Base-by-base conservation (phyloP, 2,329 filamentous ascomycete genomes). In the Fusarium ambrosium region DNA sequence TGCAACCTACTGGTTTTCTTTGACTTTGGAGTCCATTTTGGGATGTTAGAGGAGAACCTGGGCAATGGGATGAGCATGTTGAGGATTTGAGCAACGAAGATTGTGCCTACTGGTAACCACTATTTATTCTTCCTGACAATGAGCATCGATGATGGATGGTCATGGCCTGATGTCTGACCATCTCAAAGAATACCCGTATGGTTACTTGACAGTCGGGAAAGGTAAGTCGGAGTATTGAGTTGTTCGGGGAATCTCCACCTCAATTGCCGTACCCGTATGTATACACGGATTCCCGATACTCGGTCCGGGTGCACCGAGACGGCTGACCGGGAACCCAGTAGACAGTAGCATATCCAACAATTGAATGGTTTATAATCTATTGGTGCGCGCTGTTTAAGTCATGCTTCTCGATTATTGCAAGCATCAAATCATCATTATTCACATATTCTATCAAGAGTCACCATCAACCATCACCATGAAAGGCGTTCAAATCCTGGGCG, bases 401-500 rank as follows among this genome's bases (percentile, higher is more conserved):
- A 32, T 29, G 24, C 14, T 29, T 29, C 4, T 29, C 7, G 18
- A n/a, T 7, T 6, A 29, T 27, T n/a, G 16, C 1, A n/a, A n/a
- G n/a, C n/a, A n/a, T n/a, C 10, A 16, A 9, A 24, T 18, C 48
- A 53, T 53, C 24, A 32, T 32, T 5, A 18, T 6, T 53, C 9
- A 18, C 18, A 53, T 5, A 53, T 53, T 32, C 24, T n/a, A 22
- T 13, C 9, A 22, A 20, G 8, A 29, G 24, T 5, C 4, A 60
- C 10, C 18, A 60, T 6, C 34, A 16, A 16, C 2, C 11, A 34
- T 10, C 27, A 71, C n/a, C 14, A 84, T 84, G 82, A 82, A 79
- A 48, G 81, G 81, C 9, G 69, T 84, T 18, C 79, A 82, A 45
- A 70, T 84, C 29, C 59, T 79, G 0, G 81, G 81, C 22, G 70